phyloP scores from a whole-genome alignment of 2,329 filamentous ascomycete genomes.

The Pseudogymnoascus sp. region DNA sequence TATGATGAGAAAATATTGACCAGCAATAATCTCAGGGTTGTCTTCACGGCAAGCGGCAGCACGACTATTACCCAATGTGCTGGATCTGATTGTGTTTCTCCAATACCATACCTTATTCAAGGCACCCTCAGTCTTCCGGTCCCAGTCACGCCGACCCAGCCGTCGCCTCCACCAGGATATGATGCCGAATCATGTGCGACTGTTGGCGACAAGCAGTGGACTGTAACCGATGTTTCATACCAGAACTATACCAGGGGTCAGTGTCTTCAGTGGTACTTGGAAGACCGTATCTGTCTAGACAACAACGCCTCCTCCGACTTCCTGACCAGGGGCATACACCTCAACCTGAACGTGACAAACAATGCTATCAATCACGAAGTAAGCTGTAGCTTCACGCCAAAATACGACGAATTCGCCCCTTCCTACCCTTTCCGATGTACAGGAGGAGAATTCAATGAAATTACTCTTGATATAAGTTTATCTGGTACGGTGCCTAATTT shows the following conservation, averaged over 20 bases:
- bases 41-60: background rate
- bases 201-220: background rate
- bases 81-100: background rate
- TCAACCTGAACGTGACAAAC: constrained; percentile 1
- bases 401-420: background rate
- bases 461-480: background rate
- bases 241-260: background rate
- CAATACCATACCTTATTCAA: background rate
- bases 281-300: background rate
- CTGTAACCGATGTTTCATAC: background rate
- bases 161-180: background rate
- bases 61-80: background rate
- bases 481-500: background rate
- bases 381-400: background rate
- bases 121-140: background rate
- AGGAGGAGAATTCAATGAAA: background rate
- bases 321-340: background rate
- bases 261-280: background rate
- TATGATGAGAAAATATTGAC: background rate
- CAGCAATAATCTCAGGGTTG: background rate
- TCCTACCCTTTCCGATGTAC: background rate
- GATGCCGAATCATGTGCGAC: background rate
- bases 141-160: background rate
- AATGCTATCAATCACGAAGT: background rate
- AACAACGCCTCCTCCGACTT: background rate